These are phyloP conservation scores for Plasmodium adleri DNA, from an alignment of 169 alveolate genomes.

Conservation along the genomic window DNA sequence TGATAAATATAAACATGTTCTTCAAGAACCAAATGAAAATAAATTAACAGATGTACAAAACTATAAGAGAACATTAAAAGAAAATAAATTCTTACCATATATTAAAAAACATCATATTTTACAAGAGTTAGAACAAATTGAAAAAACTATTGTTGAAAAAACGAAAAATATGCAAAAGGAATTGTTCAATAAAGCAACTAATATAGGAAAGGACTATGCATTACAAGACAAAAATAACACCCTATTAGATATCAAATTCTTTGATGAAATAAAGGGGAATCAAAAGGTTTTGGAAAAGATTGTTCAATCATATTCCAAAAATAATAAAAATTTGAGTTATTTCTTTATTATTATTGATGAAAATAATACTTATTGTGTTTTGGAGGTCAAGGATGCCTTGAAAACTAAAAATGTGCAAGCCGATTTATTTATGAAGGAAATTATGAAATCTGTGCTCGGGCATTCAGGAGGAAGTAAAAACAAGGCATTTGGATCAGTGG, in stretches of 20 bases:
- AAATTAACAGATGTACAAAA: slow-evolving; percentile 74
- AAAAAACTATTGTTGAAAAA: slow-evolving; percentile 64
- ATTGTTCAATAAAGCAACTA: slow-evolving; percentile 49
- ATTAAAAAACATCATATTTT: slow-evolving; percentile 51
- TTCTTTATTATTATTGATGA: slow-evolving; percentile 66
- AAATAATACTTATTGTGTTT: slow-evolving; percentile 72
- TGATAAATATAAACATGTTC: slow-evolving; percentile 78
- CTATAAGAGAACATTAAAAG: slow-evolving; percentile 62
- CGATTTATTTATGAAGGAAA: slow-evolving; percentile 64
- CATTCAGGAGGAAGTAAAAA: slow-evolving; percentile 75
- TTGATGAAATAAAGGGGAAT: slow-evolving; percentile 66
- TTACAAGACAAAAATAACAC: slow-evolving; percentile 39
- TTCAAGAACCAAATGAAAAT: slow-evolving; percentile 78
- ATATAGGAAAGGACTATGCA: slow-evolving; percentile 48
- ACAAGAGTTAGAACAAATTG: slow-evolving; percentile 54
- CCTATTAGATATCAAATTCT: slow-evolving; percentile 52
- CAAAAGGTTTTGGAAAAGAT: slow-evolving; percentile 73
- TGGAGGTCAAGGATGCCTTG: slow-evolving; percentile 70
- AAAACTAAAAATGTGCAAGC: slow-evolving; percentile 67
- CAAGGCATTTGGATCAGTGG: slow-evolving; percentile 71
- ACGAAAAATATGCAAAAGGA: slow-evolving; percentile 70
- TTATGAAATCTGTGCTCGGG: slow-evolving; percentile 66
- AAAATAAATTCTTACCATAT: slow-evolving; percentile 74
- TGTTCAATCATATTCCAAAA: slow-evolving; percentile 52
- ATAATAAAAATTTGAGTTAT: slow-evolving; percentile 44